Evolutionary conservation across 768 basidiomycete genomes (phyloP).

Genomic region (Phlegmacium glaucopus): DNA sequence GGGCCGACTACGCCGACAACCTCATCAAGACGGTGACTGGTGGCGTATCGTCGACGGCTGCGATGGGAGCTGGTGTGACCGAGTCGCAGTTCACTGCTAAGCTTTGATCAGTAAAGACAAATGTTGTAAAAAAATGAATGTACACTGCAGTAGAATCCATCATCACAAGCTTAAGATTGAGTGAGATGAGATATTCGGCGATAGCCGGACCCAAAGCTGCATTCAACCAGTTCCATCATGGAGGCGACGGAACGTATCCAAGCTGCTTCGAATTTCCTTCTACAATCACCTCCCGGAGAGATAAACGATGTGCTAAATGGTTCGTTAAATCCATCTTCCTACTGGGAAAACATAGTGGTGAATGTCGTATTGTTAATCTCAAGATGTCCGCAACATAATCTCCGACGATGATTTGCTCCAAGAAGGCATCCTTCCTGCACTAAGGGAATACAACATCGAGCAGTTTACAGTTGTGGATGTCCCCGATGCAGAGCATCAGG

Average conservation of each 20-base stretch:
- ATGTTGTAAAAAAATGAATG: slow-evolving; percentile 5
- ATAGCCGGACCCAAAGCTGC: too few relatives aligned
- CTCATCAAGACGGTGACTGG: slow-evolving; percentile 96
- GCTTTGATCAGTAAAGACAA: slow-evolving; percentile 21
- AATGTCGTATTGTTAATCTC: slow-evolving; percentile 9
- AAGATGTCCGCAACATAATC: slow-evolving; percentile 90
- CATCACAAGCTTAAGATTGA: too few relatives aligned
- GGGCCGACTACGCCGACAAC: slow-evolving; percentile 89
- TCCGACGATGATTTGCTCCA: slow-evolving; percentile 84
- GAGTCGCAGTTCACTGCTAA: slow-evolving; percentile 74
- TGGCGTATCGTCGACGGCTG: slow-evolving; percentile 94
- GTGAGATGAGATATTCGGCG: not conserved
- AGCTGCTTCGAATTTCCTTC: slow-evolving; percentile 73
- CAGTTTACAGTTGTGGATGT: slow-evolving; percentile 89
- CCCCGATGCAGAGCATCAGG: slow-evolving; percentile 74
- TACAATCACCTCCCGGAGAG: slow-evolving; percentile 93
- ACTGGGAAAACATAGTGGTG: not conserved
- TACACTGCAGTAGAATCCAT: too few relatives aligned
- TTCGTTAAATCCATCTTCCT: slow-evolving; percentile 25
- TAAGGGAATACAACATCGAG: slow-evolving; percentile 81
- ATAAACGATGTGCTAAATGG: slow-evolving; percentile 96
- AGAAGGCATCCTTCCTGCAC: slow-evolving; percentile 68
- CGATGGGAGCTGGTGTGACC: slow-evolving; percentile 98
- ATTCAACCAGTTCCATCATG: slow-evolving; percentile 34
- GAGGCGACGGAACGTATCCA: slow-evolving; percentile 61